A percentile compares a stretch with the other conserved stretches of the same genome.
Conservation (phyloP, 192 early-diverging fungal species). For the Backusella westeae region DNA sequence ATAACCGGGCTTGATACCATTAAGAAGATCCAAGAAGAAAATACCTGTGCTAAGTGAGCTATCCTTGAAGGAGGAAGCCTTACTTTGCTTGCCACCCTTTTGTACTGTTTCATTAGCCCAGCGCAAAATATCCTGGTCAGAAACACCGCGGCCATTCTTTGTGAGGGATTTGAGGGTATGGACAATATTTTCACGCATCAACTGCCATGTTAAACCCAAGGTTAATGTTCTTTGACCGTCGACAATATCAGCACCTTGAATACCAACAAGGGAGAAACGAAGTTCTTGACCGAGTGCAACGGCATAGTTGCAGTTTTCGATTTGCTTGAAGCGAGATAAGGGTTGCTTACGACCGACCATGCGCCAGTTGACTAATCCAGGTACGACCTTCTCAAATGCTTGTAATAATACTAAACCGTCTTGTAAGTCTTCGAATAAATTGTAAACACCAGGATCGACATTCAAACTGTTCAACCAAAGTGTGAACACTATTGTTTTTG, state of each 20-base stretch:
- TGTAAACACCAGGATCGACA: conserved; percentile 97
- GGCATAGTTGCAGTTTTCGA: conserved; percentile 97
- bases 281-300: conserved; percentile 84
- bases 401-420: conserved; percentile 93
- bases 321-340: conserved; percentile 90
- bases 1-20: conserved; percentile 88
- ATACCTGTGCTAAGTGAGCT: conserved; percentile 69
- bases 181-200: conserved; percentile 97
- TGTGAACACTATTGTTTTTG: conserved; percentile 72
- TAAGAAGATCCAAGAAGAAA: conserved; percentile 90
- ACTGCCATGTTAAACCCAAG: conserved; percentile 94
- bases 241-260: conserved; percentile 93
- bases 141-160: conserved; percentile 78
- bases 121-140: conserved; percentile 88
- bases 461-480: conserved; percentile 98
- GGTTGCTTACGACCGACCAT: conserved; percentile 79
- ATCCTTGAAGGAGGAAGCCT: conserved; percentile 87
- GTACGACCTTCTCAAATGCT: conserved; percentile 92
- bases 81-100: conserved; percentile 59
- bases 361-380: conserved; percentile 91
- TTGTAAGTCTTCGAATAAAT: conserved; percentile 94
- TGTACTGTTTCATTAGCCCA: conserved; percentile 92
- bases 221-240: conserved; percentile 90
- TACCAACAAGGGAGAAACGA: conserved; percentile 90
- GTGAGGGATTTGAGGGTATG: conserved; percentile 89